Evolutionary conservation across 1,139 yeast genomes (phyloP).

Genomic region (Chernovozyma aurita): DNA sequence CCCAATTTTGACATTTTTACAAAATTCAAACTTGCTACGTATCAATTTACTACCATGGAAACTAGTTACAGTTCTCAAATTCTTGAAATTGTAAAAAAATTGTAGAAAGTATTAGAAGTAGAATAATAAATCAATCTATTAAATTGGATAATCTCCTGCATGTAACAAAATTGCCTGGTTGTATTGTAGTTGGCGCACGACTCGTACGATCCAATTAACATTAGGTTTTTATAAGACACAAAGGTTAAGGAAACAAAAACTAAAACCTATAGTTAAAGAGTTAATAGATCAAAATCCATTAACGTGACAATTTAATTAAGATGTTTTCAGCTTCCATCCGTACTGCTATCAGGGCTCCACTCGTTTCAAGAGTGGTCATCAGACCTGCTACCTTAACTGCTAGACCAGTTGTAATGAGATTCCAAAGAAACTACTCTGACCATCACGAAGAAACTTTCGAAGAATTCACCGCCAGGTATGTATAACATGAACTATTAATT

Average conservation of each 20-base stretch:
- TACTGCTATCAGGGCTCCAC: conserved; percentile 48
- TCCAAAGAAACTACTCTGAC: conserved; percentile 60
- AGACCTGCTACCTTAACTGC: conserved; percentile 21
- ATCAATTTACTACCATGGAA: no score
- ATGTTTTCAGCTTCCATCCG: conserved; percentile 53
- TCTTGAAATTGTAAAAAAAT: no score
- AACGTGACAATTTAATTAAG: conserved; percentile 1
- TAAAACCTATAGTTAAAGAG: conserved; percentile 4
- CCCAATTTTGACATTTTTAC: no score
- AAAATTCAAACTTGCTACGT: no score
- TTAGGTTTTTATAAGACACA: conserved; percentile 6
- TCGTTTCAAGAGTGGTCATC: conserved; percentile 19
- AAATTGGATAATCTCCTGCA: neutral
- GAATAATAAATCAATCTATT: no score
- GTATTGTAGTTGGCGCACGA: conserved; percentile 8
- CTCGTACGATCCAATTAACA: conserved; percentile 14
- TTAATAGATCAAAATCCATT: conserved; percentile 6
- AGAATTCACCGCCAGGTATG: conserved; percentile 80
- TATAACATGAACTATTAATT: conserved; percentile 12
- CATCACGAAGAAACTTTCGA: conserved; percentile 90
- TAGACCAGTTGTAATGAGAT: conserved; percentile 12
- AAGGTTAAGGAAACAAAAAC: conserved; percentile 3
- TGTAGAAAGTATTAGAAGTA: no score
- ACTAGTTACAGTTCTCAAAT: no score
- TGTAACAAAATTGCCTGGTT: neutral